Evolutionary conservation across 805 yeast species (phyloP), one percentile per base, ranked within the genome.

Genomic region (Candida patagonica): DNA sequence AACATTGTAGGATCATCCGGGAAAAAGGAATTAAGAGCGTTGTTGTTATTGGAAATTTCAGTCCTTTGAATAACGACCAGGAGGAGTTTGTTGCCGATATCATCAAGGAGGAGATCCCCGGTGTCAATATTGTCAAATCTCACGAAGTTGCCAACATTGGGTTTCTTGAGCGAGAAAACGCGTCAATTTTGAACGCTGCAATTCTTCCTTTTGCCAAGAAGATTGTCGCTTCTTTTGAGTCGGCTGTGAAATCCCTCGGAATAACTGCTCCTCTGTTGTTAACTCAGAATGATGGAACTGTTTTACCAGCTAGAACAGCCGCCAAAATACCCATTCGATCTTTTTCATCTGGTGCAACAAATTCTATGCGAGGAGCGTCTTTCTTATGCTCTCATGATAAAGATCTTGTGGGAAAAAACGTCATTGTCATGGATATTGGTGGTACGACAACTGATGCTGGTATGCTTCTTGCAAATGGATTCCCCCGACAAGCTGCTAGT

Each of bases 391-490:
- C 59, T 37, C 36, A 51, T 20, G 48, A 47, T 12, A 29, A 40
- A n/a, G 40, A 43, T 6, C 40, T 46, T 4, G 34, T 41, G 5
- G 60, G 57, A 10, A 43, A 51, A 26, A 46, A 51, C 27, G 55
- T 61, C 12, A 49, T 67, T 35, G 71, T 70, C n/a, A 63, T 63
- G 26, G 75, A 70, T 49, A 63, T 70, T 27, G 75, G 75, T 13
- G 75, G 74, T 9, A 70, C 75, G 9, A 70, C 75, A 3, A 55
- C 73, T 6, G 74, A 70, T 49, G 70, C 68, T n/a, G 74, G 75
- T 6, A 44, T 67, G 35, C 46, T 70, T 24, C 50, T 70, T 7
- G 63, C 70, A 4, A 49, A 64, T 15, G 74, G 74, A 1, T 70
- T 68, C 50, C 75, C 74, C 5, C 52, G 72, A 21, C 72, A 68